phyloP scores from a whole-genome alignment of 352 stramenopile genomes.

The Porosira glacialis region DNA sequence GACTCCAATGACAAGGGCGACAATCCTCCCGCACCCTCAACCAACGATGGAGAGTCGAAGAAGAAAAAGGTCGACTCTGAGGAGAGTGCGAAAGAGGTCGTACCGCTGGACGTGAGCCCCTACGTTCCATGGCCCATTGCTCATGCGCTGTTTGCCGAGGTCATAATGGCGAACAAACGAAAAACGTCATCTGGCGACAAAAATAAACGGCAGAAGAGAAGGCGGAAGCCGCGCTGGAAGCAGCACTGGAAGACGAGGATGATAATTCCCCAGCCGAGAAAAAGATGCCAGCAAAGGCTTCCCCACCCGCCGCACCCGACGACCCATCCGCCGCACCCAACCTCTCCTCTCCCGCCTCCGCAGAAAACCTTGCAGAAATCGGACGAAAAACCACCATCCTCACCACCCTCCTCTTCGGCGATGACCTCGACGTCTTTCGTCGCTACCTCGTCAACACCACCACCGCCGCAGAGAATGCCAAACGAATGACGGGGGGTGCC shows the following conservation, averaged over 20 bases:
- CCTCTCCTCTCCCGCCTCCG: too few relatives aligned
- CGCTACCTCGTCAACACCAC: constrained; percentile 48
- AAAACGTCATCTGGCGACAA: too few relatives aligned
- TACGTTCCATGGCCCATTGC: constrained; percentile 51
- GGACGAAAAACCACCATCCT: constrained; percentile 37
- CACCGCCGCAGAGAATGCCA: constrained; percentile 25
- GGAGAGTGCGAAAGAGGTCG: constrained; percentile 13
- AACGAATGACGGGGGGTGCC: background rate
- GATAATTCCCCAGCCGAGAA: too few relatives aligned
- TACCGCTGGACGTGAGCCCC: constrained; percentile 26
- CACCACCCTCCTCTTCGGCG: constrained; percentile 37
- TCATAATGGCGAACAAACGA: constrained; percentile 23
- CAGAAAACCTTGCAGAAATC: constrained; percentile 1
- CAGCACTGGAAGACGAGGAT: too few relatives aligned
- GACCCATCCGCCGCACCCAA: too few relatives aligned
- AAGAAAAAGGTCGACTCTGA: background rate
- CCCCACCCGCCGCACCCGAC: too few relatives aligned
- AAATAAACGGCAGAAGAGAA: constrained; percentile 15
- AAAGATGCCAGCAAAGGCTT: too few relatives aligned
- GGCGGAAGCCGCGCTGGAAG: background rate
- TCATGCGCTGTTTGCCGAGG: constrained; percentile 40
- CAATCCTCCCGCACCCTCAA: background rate
- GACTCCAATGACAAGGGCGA: background rate
- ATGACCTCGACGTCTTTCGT: constrained; percentile 45
- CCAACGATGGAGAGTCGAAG: constrained; percentile 5